Evolutionary conservation across 306 rosid species (phyloP).

Genomic region (Elaeagnus macrophylla): DNA sequence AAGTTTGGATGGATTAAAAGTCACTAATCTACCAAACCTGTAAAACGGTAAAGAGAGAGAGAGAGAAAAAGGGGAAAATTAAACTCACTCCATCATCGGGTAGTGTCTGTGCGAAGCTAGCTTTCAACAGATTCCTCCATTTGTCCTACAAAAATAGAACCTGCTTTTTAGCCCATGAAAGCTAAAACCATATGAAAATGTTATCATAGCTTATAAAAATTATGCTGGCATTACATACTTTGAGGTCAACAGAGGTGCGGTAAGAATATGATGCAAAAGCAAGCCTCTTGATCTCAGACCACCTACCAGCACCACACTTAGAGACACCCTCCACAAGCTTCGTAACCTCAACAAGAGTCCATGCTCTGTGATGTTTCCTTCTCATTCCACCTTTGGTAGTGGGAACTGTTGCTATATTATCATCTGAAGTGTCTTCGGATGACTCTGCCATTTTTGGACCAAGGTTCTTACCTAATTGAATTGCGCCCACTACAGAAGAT

Average conservation of each 20-base stretch:
- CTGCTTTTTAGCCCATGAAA: conserved; percentile 9
- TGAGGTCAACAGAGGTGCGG: conserved; percentile 97
- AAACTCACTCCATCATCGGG: conserved; percentile 70
- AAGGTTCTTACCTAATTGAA: conserved; percentile 32
- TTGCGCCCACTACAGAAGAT: conserved; percentile 20
- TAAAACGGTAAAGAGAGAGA: conserved; percentile 5
- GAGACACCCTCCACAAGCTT: conserved; percentile 90
- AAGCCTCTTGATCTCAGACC: conserved; percentile 95
- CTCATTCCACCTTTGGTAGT: conserved; percentile 85
- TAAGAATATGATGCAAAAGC: conserved; percentile 72
- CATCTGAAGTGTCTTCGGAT: conserved; percentile 41
- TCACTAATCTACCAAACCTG: conserved; percentile 6
- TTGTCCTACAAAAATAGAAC: conserved; percentile 63
- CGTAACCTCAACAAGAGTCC: conserved; percentile 85
- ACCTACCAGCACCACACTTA: conserved; percentile 84
- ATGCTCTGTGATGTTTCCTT: conserved; percentile 93
- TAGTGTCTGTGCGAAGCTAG: conserved; percentile 68
- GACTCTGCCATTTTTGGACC: conserved; percentile 36
- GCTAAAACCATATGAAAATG: neutral
- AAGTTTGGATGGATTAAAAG: too few species aligned
- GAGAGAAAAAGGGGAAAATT: neutral
- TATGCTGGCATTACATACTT: conserved; percentile 34
- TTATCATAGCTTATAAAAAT: neutral
- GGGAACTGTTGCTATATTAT: conserved; percentile 37
- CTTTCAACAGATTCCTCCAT: conserved; percentile 96